Evolutionary conservation across 169 alveolate genomes (phyloP), one percentile per base, ranked within the genome.

Genomic region (Plasmodium gaboni): DNA sequence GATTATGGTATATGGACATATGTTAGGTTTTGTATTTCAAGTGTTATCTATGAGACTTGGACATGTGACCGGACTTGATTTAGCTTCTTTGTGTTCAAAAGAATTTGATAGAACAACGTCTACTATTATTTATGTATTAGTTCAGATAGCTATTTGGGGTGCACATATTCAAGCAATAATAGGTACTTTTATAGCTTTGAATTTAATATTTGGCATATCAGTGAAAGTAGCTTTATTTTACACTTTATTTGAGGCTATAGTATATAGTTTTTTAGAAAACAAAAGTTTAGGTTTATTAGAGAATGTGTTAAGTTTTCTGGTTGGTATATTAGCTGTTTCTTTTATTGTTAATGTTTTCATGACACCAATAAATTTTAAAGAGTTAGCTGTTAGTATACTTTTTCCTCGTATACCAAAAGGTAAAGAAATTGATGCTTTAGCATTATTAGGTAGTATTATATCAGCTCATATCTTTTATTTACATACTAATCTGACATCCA

Each of bases 11-110:
- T 85, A 87, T 78, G 94, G 92, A 0, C 94, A 91, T 57, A 64
- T 71, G n/a, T 61, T 73, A 6, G 96, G 96, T 7, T 67, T 93
- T 85, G n/a, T 92, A 12, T 78, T 93, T 42, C 96, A 93, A 57
- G 78, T 67, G 5, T 89, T 93, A 48, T 80, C 96, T 10, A 78
- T 87, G 83, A 83, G 93, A 22, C 83, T 93, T 6, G 96, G 95
- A 10, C 92, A 88, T 55, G 92, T 74, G 22, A 93, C 96, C 0
- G 94, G 95, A 15, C 32, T 50, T 42, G 95, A 91, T 70, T 88
- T 93, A 57, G 96, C 96, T 48, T 42, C 91, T 44, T 53, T 83
- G 8, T 83, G 91, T 28, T 26, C 57, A 28, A 83, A 68, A 83
- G 91, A 83, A 69, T 83, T 83, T 69, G 65, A 70, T 83, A 83